phyloP scores from a whole-genome alignment of 2,329 filamentous ascomycete genomes.

The Cladosporium sp. region DNA sequence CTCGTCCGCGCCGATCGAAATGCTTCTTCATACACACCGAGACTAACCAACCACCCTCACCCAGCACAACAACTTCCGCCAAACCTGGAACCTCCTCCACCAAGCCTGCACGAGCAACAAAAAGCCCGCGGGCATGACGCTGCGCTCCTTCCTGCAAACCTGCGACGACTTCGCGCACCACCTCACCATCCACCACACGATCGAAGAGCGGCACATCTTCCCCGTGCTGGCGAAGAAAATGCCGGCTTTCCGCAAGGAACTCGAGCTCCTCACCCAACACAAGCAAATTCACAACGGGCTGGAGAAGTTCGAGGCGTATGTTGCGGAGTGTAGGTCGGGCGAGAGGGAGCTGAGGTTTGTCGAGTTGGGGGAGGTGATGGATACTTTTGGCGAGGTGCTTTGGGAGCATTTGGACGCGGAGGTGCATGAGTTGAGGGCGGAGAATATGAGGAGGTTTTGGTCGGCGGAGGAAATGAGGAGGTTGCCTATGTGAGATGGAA shows the following conservation, averaged over 20 bases:
- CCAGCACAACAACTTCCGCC: constrained; percentile 72
- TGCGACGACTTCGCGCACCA: constrained; percentile 66
- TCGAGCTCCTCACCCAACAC: constrained; percentile 69
- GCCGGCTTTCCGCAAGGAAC: constrained; percentile 66
- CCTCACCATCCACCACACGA: constrained; percentile 72
- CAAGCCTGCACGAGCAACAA: constrained; percentile 55
- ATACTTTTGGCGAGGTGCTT: constrained; percentile 70
- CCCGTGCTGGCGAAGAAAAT: constrained; percentile 71
- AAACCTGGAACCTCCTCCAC: constrained; percentile 67
- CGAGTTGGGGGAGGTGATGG: constrained; percentile 67
- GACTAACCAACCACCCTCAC: background rate
- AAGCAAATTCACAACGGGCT: constrained; percentile 65
- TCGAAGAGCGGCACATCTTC: constrained; percentile 80
- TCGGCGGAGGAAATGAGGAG: constrained; percentile 65
- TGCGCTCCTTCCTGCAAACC: constrained; percentile 62
- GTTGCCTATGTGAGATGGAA: constrained; percentile 57
- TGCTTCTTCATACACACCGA: too few species aligned
- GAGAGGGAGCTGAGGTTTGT: constrained; percentile 54
- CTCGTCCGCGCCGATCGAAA: background rate
- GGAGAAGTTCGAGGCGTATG: constrained; percentile 31
- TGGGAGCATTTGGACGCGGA: constrained; percentile 84
- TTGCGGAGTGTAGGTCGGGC: constrained; percentile 42
- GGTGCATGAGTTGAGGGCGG: constrained; percentile 69
- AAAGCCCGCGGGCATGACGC: constrained; percentile 59
- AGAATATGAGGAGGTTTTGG: constrained; percentile 87